These are phyloP conservation scores for Apiospora koreana DNA, from an alignment of 2,329 filamentous ascomycete species.

Conservation along the genomic window DNA sequence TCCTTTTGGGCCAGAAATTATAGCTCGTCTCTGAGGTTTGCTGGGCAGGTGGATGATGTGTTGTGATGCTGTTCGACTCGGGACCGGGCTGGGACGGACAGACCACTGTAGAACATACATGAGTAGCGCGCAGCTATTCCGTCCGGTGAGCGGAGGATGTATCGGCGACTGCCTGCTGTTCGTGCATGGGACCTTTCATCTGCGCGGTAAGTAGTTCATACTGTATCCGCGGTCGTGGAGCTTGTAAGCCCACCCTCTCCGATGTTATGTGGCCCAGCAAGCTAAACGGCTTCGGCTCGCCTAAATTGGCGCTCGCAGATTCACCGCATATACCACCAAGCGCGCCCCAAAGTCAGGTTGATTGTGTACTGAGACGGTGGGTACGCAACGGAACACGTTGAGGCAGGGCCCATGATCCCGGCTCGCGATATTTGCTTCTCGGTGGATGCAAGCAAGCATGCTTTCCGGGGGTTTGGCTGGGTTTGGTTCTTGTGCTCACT, in stretches of 20 bases:
- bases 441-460: background rate
- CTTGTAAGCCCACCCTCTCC: background rate
- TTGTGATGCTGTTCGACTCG: background rate
- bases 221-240: background rate
- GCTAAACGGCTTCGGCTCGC: background rate
- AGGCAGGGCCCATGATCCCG: background rate
- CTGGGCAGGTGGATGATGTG: background rate
- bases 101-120: background rate
- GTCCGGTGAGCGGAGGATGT: background rate
- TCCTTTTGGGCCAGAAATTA: background rate
- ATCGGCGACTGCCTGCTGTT: background rate
- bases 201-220: background rate
- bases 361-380: background rate
- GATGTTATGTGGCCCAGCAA: background rate
- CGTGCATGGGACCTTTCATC: background rate
- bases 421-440: background rate
- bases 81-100: background rate
- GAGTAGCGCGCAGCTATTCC: background rate
- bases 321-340: background rate
- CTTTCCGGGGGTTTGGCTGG: background rate
- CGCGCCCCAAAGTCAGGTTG: background rate
- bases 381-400: background rate
- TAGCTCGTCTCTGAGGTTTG: background rate
- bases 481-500: background rate
- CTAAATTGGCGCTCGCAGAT: background rate